Base-by-base conservation (phyloP, 2,329 filamentous ascomycete genomes). In the Aspergillus sp. region DNA sequence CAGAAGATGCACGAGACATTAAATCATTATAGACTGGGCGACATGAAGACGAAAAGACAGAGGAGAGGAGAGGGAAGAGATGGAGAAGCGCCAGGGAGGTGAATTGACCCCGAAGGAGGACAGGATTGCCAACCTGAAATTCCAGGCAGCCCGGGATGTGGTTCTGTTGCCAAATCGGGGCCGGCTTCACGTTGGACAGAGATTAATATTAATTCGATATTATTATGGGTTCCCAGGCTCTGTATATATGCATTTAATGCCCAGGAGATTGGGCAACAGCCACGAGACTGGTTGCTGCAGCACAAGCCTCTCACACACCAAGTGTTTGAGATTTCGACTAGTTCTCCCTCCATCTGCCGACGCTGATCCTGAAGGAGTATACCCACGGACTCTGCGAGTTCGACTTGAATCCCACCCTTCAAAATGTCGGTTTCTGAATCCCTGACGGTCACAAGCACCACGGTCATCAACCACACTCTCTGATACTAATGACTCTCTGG, bases 251-350 rank as follows among this genome's bases (percentile, higher is more conserved):
- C 26, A 30, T 30, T 30, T 9, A 30, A 30, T 30, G 26, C 9
- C 26, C 9, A 30, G 26, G 26, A 30, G 26, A 30, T 30, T 30
- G 26, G 26, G 26, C 26, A 30, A 30, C 26, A 30, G 26, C 3
- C 26, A 9, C 26, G 9, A 30, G 26, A 30, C 26, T 30, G 26
- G 11, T 30, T 9, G 26, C 8, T 9, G 26, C 26, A 30, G 26
- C 8, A 30, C 26, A 30, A 8, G 26, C 26, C 26, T 30, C 26
- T 30, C 26, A 30, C 26, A 30, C 26, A 36, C 58, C 20, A 57
- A 60, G 30, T 49, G 60, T 62, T 64, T 64, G 62, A 62, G 52
- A 47, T 57, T 62, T 39, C 9, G 34, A 50, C 56, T 59, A 62
- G 62, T 63, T 39, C 24, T 24, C 52, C 43, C 44, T 48, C 49